Conservation (phyloP, 768 basidiomycete genomes). For the Cystofilobasidium ferigula region DNA sequence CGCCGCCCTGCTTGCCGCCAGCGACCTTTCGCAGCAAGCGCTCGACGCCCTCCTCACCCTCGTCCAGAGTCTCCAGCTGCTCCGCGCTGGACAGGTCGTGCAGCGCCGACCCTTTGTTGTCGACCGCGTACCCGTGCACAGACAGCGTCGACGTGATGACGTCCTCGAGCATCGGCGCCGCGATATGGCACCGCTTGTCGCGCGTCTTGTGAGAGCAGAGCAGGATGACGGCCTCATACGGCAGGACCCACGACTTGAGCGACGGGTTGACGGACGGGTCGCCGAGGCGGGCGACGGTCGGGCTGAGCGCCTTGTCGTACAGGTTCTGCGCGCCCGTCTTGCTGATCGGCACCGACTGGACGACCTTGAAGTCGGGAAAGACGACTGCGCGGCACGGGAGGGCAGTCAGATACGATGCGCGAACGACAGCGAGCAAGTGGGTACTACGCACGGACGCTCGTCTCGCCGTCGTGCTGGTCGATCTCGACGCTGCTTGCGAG, state of each 20-base stretch:
- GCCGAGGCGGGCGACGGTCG: conserved; percentile 35
- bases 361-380: conserved; percentile 82
- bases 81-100: conserved; percentile 37
- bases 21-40: conserved; percentile 45
- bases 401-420: too few relatives aligned
- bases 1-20: conserved; percentile 44
- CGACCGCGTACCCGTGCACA: conserved; percentile 31
- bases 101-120: conserved; percentile 31
- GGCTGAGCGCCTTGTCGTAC: conserved; percentile 55
- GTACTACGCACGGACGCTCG: conserved; percentile 44
- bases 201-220: conserved; percentile 88
- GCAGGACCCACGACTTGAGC: conserved; percentile 65
- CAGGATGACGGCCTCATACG: conserved; percentile 79
- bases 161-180: conserved; percentile 49
- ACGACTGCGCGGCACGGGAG: conserved; percentile 49
- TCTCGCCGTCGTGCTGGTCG: conserved; percentile 54
- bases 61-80: conserved; percentile 52
- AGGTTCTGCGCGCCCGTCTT: conserved; percentile 56
- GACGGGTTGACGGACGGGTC: conserved; percentile 37
- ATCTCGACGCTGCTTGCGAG: conserved; percentile 67
- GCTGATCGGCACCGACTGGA: conserved; percentile 59
- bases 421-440: neutral
- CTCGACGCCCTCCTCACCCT: conserved; percentile 49
- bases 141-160: conserved; percentile 45
- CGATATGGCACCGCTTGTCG: conserved; percentile 82